A percentile compares a stretch with the other conserved stretches of the same genome.
Conservation (phyloP, 768 basidiomycete genomes). For the Phanerodontia chrysosporium region DNA sequence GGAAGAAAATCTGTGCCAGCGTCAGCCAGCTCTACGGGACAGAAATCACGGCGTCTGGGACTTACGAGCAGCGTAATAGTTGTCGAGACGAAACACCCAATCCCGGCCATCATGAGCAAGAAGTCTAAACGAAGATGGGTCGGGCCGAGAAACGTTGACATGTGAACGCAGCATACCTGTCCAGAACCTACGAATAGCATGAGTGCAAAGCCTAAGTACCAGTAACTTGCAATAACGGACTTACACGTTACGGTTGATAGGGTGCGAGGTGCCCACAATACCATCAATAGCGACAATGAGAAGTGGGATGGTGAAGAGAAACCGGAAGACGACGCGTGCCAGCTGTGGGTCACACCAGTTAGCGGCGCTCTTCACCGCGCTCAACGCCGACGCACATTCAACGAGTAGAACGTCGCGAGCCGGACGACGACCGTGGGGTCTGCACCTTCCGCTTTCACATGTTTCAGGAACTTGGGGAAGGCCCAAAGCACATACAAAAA, state of each 20-base stretch:
- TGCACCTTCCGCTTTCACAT: slow-evolving; percentile 71
- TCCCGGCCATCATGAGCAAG: slow-evolving; percentile 62
- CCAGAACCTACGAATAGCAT: slow-evolving; percentile 46
- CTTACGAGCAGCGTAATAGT: slow-evolving; percentile 75
- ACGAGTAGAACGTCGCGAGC: slow-evolving; percentile 68
- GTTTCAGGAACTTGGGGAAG: slow-evolving; percentile 67
- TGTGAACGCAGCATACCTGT: slow-evolving; percentile 36
- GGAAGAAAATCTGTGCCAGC: slow-evolving; percentile 65
- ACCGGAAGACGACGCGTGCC: slow-evolving; percentile 70
- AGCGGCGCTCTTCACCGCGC: no score
- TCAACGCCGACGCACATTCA: slow-evolving; percentile 60
- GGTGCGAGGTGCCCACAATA: slow-evolving; percentile 39
- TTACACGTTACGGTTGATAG: slow-evolving; percentile 52
- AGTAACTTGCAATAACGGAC: slow-evolving; percentile 24
- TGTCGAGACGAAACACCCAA: slow-evolving; percentile 77
- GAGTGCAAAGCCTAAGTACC: not conserved
- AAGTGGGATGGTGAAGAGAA: slow-evolving; percentile 67
- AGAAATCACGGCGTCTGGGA: no score
- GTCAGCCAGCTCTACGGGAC: no score
- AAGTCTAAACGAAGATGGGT: slow-evolving; percentile 42
- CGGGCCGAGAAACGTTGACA: not conserved
- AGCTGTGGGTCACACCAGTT: no score
- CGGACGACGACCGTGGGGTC: slow-evolving; percentile 71
- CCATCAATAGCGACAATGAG: slow-evolving; percentile 66
- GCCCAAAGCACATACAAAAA: slow-evolving; percentile 70